phyloP scores from a whole-genome alignment of 805 yeast species.

The Suhomyces emberorum region DNA sequence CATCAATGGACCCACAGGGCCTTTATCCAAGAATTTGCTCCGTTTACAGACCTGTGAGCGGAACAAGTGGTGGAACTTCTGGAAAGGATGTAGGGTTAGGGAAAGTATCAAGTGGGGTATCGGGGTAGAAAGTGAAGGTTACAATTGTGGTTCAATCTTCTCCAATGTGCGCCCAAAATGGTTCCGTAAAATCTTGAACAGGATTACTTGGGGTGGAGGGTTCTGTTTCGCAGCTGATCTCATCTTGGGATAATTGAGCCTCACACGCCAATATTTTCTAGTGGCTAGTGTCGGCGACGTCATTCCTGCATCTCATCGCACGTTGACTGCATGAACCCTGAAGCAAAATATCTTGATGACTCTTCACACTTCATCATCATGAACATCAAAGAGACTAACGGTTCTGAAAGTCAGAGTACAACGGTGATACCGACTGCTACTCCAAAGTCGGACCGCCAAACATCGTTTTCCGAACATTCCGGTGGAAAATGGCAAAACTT shows the following conservation, averaged over 20 bases:
- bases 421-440: not conserved
- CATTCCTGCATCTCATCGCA: too few species aligned
- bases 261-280: too few species aligned
- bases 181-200: conserved; percentile 46
- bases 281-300: too few species aligned
- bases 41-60: conserved; percentile 77
- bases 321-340: too few species aligned
- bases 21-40: conserved; percentile 69
- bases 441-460: too few species aligned
- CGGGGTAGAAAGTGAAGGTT: conserved; percentile 86
- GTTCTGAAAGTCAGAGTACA: not conserved
- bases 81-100: conserved; percentile 79
- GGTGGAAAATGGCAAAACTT: conserved; percentile 39
- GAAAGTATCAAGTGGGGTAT: conserved; percentile 73
- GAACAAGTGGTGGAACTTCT: conserved; percentile 88
- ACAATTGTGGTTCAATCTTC: conserved; percentile 69
- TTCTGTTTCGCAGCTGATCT: conserved; percentile 53
- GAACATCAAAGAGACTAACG: not conserved
- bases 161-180: conserved; percentile 50
- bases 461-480: too few species aligned
- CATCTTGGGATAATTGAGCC: too few species aligned
- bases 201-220: conserved; percentile 61
- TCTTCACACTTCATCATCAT: not conserved
- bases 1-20: conserved; percentile 93
- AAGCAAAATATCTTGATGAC: not conserved